phyloP scores from a whole-genome alignment of 1,284 basidiomycete genomes.

The Ceratobasidium sp. region DNA sequence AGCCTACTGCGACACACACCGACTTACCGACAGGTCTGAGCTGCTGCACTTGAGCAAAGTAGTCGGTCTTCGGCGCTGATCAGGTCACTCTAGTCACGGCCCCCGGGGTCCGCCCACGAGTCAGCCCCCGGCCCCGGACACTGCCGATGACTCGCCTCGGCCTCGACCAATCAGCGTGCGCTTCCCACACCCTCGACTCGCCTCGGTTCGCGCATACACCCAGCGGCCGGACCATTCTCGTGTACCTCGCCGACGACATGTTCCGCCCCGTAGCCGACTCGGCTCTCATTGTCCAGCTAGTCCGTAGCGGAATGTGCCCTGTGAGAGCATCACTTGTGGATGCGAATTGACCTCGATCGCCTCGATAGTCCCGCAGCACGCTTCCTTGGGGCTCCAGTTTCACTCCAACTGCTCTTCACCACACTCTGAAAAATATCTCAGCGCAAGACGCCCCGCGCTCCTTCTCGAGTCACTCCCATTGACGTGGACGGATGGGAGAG shows the following conservation, averaged over 20 bases:
- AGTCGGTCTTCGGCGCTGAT: constrained; percentile 6
- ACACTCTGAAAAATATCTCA: background rate
- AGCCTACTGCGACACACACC: constrained; percentile 12
- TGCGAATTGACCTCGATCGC: no score
- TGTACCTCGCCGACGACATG: no score
- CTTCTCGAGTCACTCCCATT: background rate
- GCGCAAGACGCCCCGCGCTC: constrained; percentile 1
- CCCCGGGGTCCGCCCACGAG: constrained; percentile 1
- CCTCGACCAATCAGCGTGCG: constrained; percentile 13
- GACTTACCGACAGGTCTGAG: background rate
- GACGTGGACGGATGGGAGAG: background rate
- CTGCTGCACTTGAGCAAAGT: no score
- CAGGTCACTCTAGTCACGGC: background rate
- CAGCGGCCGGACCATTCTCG: constrained; percentile 14
- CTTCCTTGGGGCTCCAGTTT: no score
- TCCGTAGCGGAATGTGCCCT: no score
- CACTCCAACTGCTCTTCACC: constrained; percentile 7
- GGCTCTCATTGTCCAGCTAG: no score
- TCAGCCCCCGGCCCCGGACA: background rate
- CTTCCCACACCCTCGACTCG: constrained; percentile 17
- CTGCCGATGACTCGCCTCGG: background rate
- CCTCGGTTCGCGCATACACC: constrained; percentile 17
- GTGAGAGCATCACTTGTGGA: no score
- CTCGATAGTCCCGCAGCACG: no score
- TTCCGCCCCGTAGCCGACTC: no score